Evolutionary conservation across 805 yeast genomes (phyloP).

Genomic region (Nakazawaea ishiwadae): DNA sequence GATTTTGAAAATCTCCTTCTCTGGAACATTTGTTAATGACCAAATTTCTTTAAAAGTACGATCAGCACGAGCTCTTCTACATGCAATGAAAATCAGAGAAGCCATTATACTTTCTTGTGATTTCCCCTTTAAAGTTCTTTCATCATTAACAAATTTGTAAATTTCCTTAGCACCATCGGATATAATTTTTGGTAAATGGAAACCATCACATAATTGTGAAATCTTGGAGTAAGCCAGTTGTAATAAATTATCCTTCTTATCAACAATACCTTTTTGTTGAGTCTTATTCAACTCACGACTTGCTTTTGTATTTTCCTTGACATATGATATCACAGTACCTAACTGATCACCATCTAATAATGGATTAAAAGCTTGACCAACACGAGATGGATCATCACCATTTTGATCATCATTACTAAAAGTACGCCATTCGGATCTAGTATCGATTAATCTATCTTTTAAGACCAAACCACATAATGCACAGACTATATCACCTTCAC

Average conservation of each 20-base stretch:
- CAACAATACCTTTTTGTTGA: slow-evolving; percentile 80
- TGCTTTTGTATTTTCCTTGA: slow-evolving; percentile 75
- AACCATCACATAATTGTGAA: slow-evolving; percentile 96
- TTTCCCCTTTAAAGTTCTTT: slow-evolving; percentile 79
- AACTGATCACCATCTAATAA: slow-evolving; percentile 86
- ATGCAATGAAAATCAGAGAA: slow-evolving; percentile 90
- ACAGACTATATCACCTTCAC: slow-evolving; percentile 98
- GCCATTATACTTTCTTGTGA: slow-evolving; percentile 95
- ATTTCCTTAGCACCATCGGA: slow-evolving; percentile 98
- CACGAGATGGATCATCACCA: slow-evolving; percentile 98
- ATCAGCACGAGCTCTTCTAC: slow-evolving; percentile 89
- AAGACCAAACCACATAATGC: slow-evolving; percentile 94
- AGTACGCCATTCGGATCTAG: slow-evolving; percentile 98
- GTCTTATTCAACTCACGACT: slow-evolving; percentile 92
- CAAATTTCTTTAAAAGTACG: slow-evolving; percentile 95
- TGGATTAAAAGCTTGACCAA: slow-evolving; percentile 95
- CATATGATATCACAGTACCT: slow-evolving; percentile 86
- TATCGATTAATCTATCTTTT: slow-evolving; percentile 88
- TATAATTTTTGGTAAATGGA: slow-evolving; percentile 88
- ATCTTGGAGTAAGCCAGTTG: slow-evolving; percentile 88
- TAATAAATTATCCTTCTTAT: slow-evolving; percentile 81
- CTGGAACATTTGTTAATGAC: slow-evolving; percentile 89
- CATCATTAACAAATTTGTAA: slow-evolving; percentile 86
- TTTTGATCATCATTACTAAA: slow-evolving; percentile 97
- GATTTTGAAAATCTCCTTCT: slow-evolving; percentile 90